Evolutionary conservation across 2,329 filamentous ascomycete species (phyloP).

Genomic region (Dendrostoma leiphaemia): DNA sequence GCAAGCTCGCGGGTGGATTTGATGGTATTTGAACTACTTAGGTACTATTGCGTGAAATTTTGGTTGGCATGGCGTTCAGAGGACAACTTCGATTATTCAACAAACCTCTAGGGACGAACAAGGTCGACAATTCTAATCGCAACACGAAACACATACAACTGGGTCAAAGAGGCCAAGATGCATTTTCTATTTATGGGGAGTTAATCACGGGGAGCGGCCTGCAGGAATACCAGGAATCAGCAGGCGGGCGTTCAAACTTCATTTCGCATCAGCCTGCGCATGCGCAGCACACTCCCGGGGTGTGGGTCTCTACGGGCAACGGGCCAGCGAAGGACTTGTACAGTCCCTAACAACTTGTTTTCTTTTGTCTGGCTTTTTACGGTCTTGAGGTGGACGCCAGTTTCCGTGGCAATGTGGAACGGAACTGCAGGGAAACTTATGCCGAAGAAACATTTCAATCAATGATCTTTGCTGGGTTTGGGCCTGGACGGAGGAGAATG

Average conservation of each 20-base stretch:
- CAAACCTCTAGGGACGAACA: no score
- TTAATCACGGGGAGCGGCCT: constrained; percentile 15
- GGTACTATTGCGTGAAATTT: constrained; percentile 10
- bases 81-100: constrained; percentile 1
- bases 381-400: neutral
- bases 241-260: constrained; percentile 13
- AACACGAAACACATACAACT: constrained; percentile 17
- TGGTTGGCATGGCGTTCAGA: constrained; percentile 12
- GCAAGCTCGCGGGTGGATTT: no score
- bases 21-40: no score
- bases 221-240: constrained; percentile 16
- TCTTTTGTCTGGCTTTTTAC: constrained; percentile 12
- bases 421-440: constrained; percentile 9
- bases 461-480: neutral
- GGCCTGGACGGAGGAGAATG: neutral
- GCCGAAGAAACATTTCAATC: neutral
- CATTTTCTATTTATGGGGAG: constrained; percentile 5
- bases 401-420: constrained; percentile 11
- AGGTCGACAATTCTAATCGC: no score
- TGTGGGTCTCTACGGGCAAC: neutral
- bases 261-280: neutral
- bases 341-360: constrained; percentile 1
- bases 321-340: neutral
- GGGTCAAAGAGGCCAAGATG: neutral
- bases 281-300: no score